phyloP scores from a whole-genome alignment of 805 yeast species.

The Saccharomyces mikatae region DNA sequence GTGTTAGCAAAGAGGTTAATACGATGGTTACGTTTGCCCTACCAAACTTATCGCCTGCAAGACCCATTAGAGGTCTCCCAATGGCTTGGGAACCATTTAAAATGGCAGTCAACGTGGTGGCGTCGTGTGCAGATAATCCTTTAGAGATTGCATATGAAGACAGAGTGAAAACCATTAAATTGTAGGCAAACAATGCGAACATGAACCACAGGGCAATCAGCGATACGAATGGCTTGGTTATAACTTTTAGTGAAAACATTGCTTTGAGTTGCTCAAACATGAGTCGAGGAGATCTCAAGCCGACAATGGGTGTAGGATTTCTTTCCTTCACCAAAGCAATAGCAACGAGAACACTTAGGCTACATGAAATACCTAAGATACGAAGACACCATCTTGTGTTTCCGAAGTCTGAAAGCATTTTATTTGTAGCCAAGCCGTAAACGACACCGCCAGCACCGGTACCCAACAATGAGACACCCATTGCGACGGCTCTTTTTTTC shows the following conservation, averaged over 20 bases:
- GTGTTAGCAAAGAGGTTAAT: conserved; percentile 29
- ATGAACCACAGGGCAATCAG: conserved; percentile 34
- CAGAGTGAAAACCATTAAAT: conserved; percentile 39
- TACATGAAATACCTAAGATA: conserved; percentile 35
- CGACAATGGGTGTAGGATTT: conserved; percentile 28
- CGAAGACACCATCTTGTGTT: conserved; percentile 42
- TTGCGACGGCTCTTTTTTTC: conserved; percentile 49
- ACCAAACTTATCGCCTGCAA: conserved; percentile 38
- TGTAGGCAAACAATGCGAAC: conserved; percentile 34
- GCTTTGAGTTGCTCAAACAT: conserved; percentile 19
- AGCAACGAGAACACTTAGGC: conserved; percentile 34
- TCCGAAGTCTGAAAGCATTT: conserved; percentile 35
- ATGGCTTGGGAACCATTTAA: conserved; percentile 40
- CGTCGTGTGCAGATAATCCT: conserved; percentile 40
- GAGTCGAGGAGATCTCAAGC: conserved; percentile 16
- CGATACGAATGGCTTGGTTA: conserved; percentile 28
- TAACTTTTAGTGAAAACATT: conserved; percentile 31
- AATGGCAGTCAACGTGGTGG: conserved; percentile 39
- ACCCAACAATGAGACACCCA: conserved; percentile 43
- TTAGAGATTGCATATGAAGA: conserved; percentile 39
- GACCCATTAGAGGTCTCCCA: conserved; percentile 45
- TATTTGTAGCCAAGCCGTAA: conserved; percentile 35
- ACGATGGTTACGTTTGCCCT: conserved; percentile 38
- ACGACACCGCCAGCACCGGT: conserved; percentile 47
- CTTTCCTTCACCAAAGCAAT: conserved; percentile 40